Evolutionary conservation across 805 yeast genomes (phyloP), one percentile per base, ranked within the genome.

Genomic region (Candida verbasci): DNA sequence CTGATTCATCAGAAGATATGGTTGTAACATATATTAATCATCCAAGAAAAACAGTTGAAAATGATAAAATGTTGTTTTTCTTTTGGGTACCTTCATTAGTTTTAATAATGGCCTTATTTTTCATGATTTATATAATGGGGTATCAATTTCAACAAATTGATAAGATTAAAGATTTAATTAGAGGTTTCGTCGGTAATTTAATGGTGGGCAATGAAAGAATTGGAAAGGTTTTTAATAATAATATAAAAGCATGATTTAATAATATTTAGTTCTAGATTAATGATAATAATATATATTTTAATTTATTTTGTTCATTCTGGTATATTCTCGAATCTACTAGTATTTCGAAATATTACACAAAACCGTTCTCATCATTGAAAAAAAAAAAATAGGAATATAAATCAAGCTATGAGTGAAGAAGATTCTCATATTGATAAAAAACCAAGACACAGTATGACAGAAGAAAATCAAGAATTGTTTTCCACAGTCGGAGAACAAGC

Each of bases 81-180:
- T 88, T 89, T 72, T 89, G 97, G 97, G 61, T 88, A 40, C 97
- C 97, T 10, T 72, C 85, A 25, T 60, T 76, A 55, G 61, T 86
- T 35, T 47, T 81, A 15, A 54, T 85, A 22, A 58, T 80, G 12
- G 62, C 78, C 3, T 60, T 78, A 6, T 65, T 70, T 46, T 65
- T 73, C 37, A 55, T 72, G 47, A 52, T 65, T 17, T 51, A 58
- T n/a, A 53, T 64, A 12, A 56, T 66, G 51, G 72, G 71, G 3
- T 62, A 59, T 50, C 25, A 34, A 16, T 26, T 34, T 34, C 64
- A 60, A 36, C 36, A 51, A 32, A 57, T 67, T 29, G 72, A 67
- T 38, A 45, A 45, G 26, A 43, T 56, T 39, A 65, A 65, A 47
- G 52, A 49, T 18, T 45, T 48, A 21, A 54, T 60, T n/a, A 53